phyloP scores from a whole-genome alignment of 2,329 filamentous ascomycete species.

The Stagonosporopsis rhizophila region DNA sequence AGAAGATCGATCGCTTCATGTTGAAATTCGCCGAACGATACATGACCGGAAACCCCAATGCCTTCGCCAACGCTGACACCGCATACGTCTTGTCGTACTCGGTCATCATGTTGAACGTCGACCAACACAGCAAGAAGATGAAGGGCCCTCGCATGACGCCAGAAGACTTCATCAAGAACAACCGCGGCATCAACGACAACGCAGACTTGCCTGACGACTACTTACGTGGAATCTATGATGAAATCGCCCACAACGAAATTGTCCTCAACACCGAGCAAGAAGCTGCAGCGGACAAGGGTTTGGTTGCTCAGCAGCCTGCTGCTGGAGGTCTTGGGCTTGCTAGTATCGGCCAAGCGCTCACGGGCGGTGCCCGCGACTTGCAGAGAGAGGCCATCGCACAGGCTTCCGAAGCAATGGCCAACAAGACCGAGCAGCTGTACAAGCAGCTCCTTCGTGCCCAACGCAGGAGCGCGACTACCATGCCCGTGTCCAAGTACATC shows the following conservation, averaged over 20 bases:
- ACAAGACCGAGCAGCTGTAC: slow-evolving; percentile 83
- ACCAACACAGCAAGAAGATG: slow-evolving; percentile 90
- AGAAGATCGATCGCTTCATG: slow-evolving; percentile 99
- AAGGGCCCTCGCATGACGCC: slow-evolving; percentile 85
- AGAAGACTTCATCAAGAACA: slow-evolving; percentile 99
- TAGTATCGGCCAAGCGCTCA: slow-evolving; percentile 85
- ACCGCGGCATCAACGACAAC: slow-evolving; percentile 96
- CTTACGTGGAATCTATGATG: slow-evolving; percentile 85
- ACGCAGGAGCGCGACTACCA: slow-evolving; percentile 76
- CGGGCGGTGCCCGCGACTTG: slow-evolving; percentile 89
- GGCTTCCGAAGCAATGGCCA: slow-evolving; percentile 92
- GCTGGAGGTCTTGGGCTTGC: slow-evolving; percentile 72
- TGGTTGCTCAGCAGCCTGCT: slow-evolving; percentile 62
- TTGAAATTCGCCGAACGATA: slow-evolving; percentile 98
- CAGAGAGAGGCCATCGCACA: slow-evolving; percentile 93
- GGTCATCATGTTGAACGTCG: slow-evolving; percentile 95
- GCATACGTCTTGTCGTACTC: slow-evolving; percentile 96
- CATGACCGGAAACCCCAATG: slow-evolving; percentile 91
- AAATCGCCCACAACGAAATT: slow-evolving; percentile 91
- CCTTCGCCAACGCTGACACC: slow-evolving; percentile 97
- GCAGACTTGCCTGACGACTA: slow-evolving; percentile 94
- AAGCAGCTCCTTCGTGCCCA: slow-evolving; percentile 92
- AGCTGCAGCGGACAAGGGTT: slow-evolving; percentile 80
- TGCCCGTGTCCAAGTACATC: slow-evolving; percentile 76
- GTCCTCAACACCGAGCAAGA: slow-evolving; percentile 92